Evolutionary conservation across 2,329 filamentous ascomycete species (phyloP), one percentile per base, ranked within the genome.

Genomic region (Septoria linicola): DNA sequence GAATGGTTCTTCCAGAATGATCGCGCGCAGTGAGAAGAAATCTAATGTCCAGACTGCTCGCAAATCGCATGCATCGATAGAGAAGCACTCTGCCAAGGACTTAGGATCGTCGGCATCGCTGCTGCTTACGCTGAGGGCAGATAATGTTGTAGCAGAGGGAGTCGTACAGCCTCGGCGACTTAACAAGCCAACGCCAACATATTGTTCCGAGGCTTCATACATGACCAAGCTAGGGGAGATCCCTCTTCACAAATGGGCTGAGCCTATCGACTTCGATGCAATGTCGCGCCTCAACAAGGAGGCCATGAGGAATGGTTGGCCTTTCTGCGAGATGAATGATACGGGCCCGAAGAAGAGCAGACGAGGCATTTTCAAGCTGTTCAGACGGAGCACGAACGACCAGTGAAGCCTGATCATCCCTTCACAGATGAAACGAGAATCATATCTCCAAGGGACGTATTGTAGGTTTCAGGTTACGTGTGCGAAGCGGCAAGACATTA

Each of bases 211-310:
- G 48, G 69, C 72, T 4, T 73, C 72, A 8, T 70, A 70, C 16
- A 73, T 72, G 59, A 77, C 74, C 3, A 75, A 75, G 60, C 63
- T 77, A 7, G 74, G 74, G 36, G 74, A 76, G 57, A 76, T 77
- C 4, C 74, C 74, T 3, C 62, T 74, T 61, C 66, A 70, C 31
- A 68, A 69, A 40, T 76, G 74, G 74, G 64, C 66, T 0, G 64
- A 53, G 47, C 72, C 73, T 4, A 75, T 65, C 49, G 70, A 76
- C 47, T 72, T 69, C 40, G 70, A 71, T 27, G 68, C 66, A 27
- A 72, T 72, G 46, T 71, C 69, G 37, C 60, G 69, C 17, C 55
- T 70, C 58, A 76, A 76, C 49, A 59, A 59, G 3, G 68, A 73
- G 54, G 72, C 71, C n/a, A 44, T 57, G 41, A 52, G 36, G 30